These are phyloP conservation scores for Monilinia fructigena DNA, from an alignment of 2,329 filamentous ascomycete genomes.

Conservation along the genomic window DNA sequence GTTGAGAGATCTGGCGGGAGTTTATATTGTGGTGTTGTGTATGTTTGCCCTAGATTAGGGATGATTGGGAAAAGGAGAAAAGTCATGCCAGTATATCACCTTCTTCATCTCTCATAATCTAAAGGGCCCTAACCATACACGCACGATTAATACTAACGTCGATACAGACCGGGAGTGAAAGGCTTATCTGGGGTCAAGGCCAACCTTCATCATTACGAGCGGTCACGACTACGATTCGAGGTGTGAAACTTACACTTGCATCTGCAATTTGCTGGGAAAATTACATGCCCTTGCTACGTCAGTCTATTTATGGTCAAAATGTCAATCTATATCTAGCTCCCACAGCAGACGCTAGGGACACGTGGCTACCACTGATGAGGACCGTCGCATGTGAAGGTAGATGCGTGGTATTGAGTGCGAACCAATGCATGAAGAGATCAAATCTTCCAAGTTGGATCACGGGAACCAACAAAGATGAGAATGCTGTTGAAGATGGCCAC, in stretches of 20 bases:
- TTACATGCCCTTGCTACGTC: slow-evolving; percentile 87
- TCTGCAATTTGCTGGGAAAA: slow-evolving; percentile 96
- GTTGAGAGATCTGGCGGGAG: slow-evolving; percentile 81
- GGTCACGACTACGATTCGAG: slow-evolving; percentile 75
- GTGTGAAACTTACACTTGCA: slow-evolving; percentile 75
- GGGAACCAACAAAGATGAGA: slow-evolving; percentile 26
- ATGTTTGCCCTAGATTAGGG: slow-evolving; percentile 73
- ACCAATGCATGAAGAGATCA: slow-evolving; percentile 70
- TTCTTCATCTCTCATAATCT: not conserved
- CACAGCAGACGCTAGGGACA: slow-evolving; percentile 79
- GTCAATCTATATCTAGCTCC: slow-evolving; percentile 90
- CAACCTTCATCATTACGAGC: slow-evolving; percentile 75
- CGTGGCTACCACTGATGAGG: slow-evolving; percentile 79
- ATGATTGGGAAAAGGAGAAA: slow-evolving; percentile 83
- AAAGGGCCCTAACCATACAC: not conserved
- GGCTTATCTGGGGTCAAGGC: slow-evolving; percentile 86
- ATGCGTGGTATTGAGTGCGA: slow-evolving; percentile 81
- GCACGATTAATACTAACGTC: slow-evolving; percentile 19
- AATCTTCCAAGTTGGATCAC: slow-evolving; percentile 59
- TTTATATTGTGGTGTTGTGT: slow-evolving; percentile 79
- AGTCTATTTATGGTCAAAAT: slow-evolving; percentile 83
- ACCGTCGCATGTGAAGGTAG: slow-evolving; percentile 80
- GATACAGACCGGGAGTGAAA: slow-evolving; percentile 67
- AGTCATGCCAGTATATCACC: slow-evolving; percentile 72
- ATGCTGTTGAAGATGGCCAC: slow-evolving; percentile 16